Evolutionary conservation across 192 early-diverging fungal species (phyloP).

Genomic region (Geranomyces variabilis): DNA sequence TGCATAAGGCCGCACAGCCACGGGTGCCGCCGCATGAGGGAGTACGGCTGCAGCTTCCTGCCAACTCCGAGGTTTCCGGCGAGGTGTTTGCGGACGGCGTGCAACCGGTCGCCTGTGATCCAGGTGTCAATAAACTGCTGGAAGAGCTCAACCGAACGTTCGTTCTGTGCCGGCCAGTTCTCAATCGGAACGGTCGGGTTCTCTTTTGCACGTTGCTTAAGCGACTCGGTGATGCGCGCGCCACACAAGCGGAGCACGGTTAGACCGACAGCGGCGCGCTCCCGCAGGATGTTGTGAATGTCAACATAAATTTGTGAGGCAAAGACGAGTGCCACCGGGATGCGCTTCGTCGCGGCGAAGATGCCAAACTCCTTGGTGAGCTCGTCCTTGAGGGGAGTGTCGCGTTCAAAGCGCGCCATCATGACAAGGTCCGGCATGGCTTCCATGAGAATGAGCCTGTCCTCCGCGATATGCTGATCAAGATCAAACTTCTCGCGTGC

Average conservation of each 20-base stretch:
- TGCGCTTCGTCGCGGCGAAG: conserved; percentile 3
- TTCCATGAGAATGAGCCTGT: conserved; percentile 11
- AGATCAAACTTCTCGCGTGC: background rate
- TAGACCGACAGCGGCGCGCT: background rate
- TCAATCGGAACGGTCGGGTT: background rate
- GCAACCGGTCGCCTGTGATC: conserved; percentile 15
- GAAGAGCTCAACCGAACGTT: background rate
- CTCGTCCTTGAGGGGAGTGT: background rate
- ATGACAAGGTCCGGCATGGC: conserved; percentile 18
- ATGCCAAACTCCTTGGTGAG: conserved; percentile 10
- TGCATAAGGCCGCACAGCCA: conserved; percentile 15
- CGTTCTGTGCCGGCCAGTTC: conserved; percentile 11
- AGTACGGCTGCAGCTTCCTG: background rate
- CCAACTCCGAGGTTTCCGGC: background rate
- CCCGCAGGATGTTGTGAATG: conserved; percentile 17
- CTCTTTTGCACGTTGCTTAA: background rate
- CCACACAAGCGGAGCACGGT: background rate
- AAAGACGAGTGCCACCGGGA: conserved; percentile 11
- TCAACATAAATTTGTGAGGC: conserved; percentile 21
- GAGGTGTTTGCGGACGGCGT: background rate
- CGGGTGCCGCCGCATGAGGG: background rate
- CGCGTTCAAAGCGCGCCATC: background rate
- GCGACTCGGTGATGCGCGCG: background rate
- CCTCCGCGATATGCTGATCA: background rate
- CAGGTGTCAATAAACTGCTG: background rate